Conservation (phyloP, 257 asterid species). For the Haberlea rhodopensis region DNA sequence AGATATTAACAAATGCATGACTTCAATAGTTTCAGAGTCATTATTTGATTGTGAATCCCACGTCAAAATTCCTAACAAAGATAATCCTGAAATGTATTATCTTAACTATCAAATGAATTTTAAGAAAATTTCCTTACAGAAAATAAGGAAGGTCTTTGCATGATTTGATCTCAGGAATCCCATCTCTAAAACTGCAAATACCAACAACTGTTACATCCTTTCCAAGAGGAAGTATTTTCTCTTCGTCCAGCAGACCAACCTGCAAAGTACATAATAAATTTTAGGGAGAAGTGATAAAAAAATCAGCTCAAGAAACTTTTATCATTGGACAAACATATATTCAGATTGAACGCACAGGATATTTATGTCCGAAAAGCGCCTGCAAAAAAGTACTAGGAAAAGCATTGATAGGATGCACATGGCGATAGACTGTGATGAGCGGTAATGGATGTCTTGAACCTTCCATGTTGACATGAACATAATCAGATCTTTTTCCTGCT, state of each 20-base stretch:
- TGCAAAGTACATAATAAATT: constrained; percentile 27
- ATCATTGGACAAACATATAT: constrained; percentile 19
- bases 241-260: constrained; percentile 88
- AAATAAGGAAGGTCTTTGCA: constrained; percentile 81
- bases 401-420: constrained; percentile 61
- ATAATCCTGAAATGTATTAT: constrained; percentile 12
- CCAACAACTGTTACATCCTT: constrained; percentile 85
- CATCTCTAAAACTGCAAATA: constrained; percentile 55
- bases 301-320: constrained; percentile 18
- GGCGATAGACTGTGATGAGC: constrained; percentile 66
- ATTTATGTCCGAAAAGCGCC: constrained; percentile 76
- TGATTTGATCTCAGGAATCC: constrained; percentile 66
- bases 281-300: constrained; percentile 5
- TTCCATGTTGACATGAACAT: constrained; percentile 73
- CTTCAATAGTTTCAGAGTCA: not conserved
- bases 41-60: not conserved
- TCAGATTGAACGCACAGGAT: constrained; percentile 67
- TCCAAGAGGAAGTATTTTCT: constrained; percentile 81
- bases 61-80: not conserved
- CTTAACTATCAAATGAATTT: not conserved
- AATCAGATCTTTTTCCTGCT: constrained; percentile 51
- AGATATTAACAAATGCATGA: not conserved
- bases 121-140: constrained; percentile 49
- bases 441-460: constrained; percentile 88
- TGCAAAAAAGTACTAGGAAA: constrained; percentile 75